Base-by-base conservation (phyloP, 768 basidiomycete genomes). In the Suillus americanus region DNA sequence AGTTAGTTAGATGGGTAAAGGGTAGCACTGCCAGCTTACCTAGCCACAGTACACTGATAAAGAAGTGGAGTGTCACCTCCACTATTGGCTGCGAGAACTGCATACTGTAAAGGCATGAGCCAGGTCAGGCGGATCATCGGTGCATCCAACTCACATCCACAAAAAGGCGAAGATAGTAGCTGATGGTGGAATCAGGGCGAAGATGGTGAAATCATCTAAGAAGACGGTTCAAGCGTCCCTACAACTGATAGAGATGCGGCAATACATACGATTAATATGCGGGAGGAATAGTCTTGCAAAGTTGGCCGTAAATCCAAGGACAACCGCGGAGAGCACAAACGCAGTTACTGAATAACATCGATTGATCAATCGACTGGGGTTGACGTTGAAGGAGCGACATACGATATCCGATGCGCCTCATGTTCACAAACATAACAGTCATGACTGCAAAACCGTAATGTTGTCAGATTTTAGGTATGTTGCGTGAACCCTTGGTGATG, bases 251-350 rank as follows among this genome's bases (percentile, higher is more conserved):
- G 18, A 53, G 23, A 53, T 13, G 33, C 6, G 12, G 10, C 54
- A 45, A 41, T 9, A 78, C 86, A 60, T 71, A 92, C 92, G 79
- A 72, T 87, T 86, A 30, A 88, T 73, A 54, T 80, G 74, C 0
- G 92, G 89, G 35, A 92, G 79, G 75, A 93, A 92, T 53, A 88
- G 73, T 57, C 64, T 81, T 1, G 88, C 90, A 68, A 92, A 86
- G 74, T 91, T 85, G 14, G 84, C 86, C 3, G 86, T 79, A 28
- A 94, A 73, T 12, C 92, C 92, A 5, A 94, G 82, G 43, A 91
- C 88, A 35, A 82, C 80, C 16, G 79, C 80, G 20, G 78, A 74
- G 64, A 82, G 72, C 60, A 79, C 64, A 50, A 82, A 73, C 35
- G 81, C 73, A 40, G 69, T 65, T 40, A 78, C 82, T 83, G 69